Evolutionary conservation across 345 rosid species (phyloP), one percentile per base, ranked within the genome.

Genomic region (Populus simonii): DNA sequence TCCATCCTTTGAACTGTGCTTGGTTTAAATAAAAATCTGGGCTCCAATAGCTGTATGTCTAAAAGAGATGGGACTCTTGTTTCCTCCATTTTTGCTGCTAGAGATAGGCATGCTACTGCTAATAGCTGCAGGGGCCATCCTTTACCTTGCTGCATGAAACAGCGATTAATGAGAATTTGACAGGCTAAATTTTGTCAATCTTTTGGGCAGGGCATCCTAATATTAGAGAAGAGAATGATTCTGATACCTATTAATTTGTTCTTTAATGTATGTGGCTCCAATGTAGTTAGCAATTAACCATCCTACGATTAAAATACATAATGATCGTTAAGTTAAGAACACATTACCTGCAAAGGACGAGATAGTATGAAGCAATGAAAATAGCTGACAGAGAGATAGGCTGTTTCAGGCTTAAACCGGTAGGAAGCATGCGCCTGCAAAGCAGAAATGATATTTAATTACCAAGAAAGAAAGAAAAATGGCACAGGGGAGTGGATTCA

Each of bases 61-160:
- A 81, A 33, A 33, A 83, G 87, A 70, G 76, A 11, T 2, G 84
- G 90, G 49, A 82, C 80, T 15, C 57, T 71, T 55, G 79, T 83
- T 80, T 85, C 90, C 74, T 85, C 90, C 80, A 87, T 8, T 80
- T 87, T 87, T 57, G 88, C 85, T 25, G 90, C 90, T 68, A 85
- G 13, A 67, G 85, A 79, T 47, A 85, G 72, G 71, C 88, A 85
- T 18, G 85, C 75, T 3, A 85, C 83, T 38, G 90, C 80, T 72
- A 80, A 57, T 23, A 87, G 80, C 67, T 82, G 88, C 82, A 84
- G 22, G 10, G 75, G 49, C 90, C 90, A 87, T 33, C 70, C 76
- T 74, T 82, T 80, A 27, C 76, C 77, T 55, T 70, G 38, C 83
- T 82, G 82, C 73, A 47, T 33, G 55, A 8, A 70, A 17, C 39